These are phyloP conservation scores for Bryum argenteum DNA, from an alignment of 225 moss, liverwort and hornwort genomes.

Conservation along the genomic window DNA sequence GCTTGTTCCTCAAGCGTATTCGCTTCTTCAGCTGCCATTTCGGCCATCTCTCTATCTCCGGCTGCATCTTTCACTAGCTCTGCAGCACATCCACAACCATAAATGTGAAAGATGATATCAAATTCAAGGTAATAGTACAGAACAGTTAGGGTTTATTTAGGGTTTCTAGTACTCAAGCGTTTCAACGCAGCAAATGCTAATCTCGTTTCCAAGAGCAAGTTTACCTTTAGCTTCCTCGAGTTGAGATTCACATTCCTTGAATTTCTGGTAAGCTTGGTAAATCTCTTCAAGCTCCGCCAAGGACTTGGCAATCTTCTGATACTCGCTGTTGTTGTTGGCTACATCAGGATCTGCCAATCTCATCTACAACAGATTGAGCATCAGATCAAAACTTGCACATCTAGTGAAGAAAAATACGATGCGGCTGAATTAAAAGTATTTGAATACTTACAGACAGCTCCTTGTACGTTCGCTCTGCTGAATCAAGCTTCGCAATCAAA, in stretches of 20 bases:
- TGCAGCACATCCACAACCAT: constrained; percentile 40
- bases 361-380: constrained; percentile 67
- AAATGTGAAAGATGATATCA: constrained; percentile 10
- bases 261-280: constrained; percentile 60
- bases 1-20: constrained; percentile 62
- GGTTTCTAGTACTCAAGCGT: too few species aligned
- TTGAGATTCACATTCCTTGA: constrained; percentile 77
- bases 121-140: neutral
- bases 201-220: neutral
- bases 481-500: constrained; percentile 89
- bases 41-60: constrained; percentile 87
- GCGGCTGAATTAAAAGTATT: neutral
- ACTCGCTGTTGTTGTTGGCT: constrained; percentile 81
- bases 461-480: constrained; percentile 91
- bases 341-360: constrained; percentile 96
- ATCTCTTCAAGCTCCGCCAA: constrained; percentile 90
- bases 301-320: constrained; percentile 82
- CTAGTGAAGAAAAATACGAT: too few species aligned
- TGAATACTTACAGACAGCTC: constrained; percentile 75
- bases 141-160: too few species aligned
- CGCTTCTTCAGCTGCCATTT: constrained; percentile 87
- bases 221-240: constrained; percentile 79
- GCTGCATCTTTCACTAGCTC: constrained; percentile 70
- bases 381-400: constrained; percentile 29
- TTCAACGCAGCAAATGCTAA: too few species aligned